Evolutionary conservation across 2,329 filamentous ascomycete species (phyloP), one percentile per base, ranked within the genome.

Genomic region (Penicillium sp.): DNA sequence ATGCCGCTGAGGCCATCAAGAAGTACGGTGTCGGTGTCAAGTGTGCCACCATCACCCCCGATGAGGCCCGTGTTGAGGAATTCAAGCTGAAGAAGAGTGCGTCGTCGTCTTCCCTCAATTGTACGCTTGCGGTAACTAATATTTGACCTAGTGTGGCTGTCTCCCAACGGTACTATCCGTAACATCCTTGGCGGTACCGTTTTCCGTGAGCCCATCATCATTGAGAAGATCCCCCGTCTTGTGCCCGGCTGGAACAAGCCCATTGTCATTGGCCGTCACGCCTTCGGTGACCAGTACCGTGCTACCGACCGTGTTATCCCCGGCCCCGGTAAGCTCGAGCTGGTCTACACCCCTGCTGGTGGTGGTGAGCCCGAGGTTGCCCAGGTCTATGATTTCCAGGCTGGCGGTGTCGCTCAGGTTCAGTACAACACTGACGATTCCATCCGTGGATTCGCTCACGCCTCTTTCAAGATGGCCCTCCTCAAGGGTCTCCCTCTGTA

Each of bases 1-100:
- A 98, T 73, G 90, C 93, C 54, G 95, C 95, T 55, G 91, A 96
- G 81, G 95, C 95, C 44, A 98, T 98, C 82, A 93, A 96, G 86
- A 96, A 97, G 84, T 97, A 98, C 84, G 91, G 89, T 58, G 95
- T 99, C 54, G 95, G 93, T 78, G 91, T 99, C 82, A 99, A 99
- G 85, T 99, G 95, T 79, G 95, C 95, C 65, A 99, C 95, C 75
- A 99, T 99, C 81, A 99, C 95, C 44, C 95, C 95, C 39, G 95
- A 99, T 75, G 95, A 99, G 85, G 89, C 87, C 63, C 89, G 95
- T 75, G 93, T 99, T 29, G 85, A 98, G 83, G 95, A 98, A 80
- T 99, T 98, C 80, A 93, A 97, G 75, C 86, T 99, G 68, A 99
- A 98, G 90, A 88, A 98, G 83, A 98, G 90, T 93, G 80, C 77